These are phyloP conservation scores for Alloteropsis angusta DNA, from an alignment of 202 grass and related monocot species.

Conservation along the genomic window DNA sequence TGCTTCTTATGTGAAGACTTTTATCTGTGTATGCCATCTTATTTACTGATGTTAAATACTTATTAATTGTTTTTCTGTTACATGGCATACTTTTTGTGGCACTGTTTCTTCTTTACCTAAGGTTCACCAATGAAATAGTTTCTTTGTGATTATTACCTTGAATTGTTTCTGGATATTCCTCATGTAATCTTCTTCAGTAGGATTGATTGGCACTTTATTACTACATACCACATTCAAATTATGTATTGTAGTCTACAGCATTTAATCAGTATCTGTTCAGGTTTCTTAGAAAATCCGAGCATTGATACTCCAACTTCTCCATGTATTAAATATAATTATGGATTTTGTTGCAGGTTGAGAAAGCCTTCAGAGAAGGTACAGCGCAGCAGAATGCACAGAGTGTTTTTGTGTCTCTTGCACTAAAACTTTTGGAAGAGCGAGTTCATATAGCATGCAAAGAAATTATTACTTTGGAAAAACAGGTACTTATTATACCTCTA, in stretches of 20 bases:
- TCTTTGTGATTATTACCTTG: not conserved
- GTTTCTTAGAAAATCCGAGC: conserved; percentile 1
- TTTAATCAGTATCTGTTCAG: not conserved
- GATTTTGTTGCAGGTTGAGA: conserved; percentile 61
- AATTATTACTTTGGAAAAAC: conserved; percentile 96
- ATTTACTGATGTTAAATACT: conserved; percentile 11
- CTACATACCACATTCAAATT: not conserved
- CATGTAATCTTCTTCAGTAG: not conserved
- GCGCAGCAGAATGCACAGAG: conserved; percentile 87
- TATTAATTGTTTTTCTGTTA: not conserved
- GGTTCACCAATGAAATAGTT: not conserved
- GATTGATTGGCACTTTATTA: conserved; percentile 10
- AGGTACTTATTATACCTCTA: conserved; percentile 49
- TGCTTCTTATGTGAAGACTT: conserved; percentile 13
- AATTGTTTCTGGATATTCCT: not conserved
- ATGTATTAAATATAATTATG: conserved; percentile 16
- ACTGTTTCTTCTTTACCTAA: not conserved
- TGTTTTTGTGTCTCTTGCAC: conserved; percentile 82
- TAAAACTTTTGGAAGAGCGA: conserved; percentile 86
- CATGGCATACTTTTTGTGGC: not conserved
- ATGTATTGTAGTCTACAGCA: not conserved
- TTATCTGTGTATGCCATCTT: not conserved
- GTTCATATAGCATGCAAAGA: conserved; percentile 99
- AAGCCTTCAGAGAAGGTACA: conserved; percentile 98
- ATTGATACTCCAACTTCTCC: not conserved